Evolutionary conservation across 805 yeast species (phyloP).

Genomic region (Saccharomycopsis babjevae): DNA sequence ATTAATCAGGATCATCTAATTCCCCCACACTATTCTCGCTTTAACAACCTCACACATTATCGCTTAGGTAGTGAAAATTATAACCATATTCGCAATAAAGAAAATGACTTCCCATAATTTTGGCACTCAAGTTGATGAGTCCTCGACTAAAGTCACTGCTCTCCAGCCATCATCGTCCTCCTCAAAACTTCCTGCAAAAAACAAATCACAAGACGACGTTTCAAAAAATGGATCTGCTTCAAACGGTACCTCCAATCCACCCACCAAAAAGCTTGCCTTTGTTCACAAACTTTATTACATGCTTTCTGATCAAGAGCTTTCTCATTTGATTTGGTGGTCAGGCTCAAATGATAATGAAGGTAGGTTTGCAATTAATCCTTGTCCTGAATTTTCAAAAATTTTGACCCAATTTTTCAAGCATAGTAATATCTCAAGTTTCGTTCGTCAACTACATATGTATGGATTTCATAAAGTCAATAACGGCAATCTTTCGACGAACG

Average conservation of each 20-base stretch:
- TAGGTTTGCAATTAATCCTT: constrained; percentile 57
- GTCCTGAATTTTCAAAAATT: constrained; percentile 49
- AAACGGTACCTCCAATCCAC: neutral
- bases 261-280: constrained; percentile 39
- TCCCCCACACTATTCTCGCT: no score
- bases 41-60: no score
- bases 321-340: constrained; percentile 57
- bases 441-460: constrained; percentile 91
- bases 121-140: neutral
- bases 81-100: neutral
- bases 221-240: neutral
- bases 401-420: constrained; percentile 80
- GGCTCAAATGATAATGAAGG: constrained; percentile 30
- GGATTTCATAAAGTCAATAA: constrained; percentile 71
- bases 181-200: neutral
- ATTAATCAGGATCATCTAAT: no score
- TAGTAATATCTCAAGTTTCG: constrained; percentile 88
- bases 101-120: neutral
- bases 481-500: neutral
- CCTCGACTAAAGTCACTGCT: neutral
- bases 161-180: neutral
- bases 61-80: no score
- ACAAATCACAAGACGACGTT: neutral
- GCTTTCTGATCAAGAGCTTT: constrained; percentile 45
- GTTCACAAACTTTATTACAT: constrained; percentile 55